Base-by-base conservation (phyloP, 768 basidiomycete genomes). In the Collybiopsis luxurians region DNA sequence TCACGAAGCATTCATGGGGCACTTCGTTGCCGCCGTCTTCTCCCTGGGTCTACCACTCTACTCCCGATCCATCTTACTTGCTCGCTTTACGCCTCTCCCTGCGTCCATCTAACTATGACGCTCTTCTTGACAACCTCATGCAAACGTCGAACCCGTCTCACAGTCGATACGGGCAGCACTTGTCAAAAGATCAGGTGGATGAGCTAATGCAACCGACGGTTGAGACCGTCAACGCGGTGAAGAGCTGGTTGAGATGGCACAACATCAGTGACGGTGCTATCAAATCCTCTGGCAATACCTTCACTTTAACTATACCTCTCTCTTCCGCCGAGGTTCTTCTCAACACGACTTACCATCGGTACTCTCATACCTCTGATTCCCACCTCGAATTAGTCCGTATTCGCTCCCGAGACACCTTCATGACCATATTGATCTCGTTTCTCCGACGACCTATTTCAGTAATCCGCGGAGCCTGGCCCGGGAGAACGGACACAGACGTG, bases 361-460 rank as follows among this genome's bases (percentile, higher is more conserved):
- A 19, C 39, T 3, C 52, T 79, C 74, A 73, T 76, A 60, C 80
- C 78, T 56, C 64, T 75, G 44, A 57, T 75, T 27, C 82, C 70
- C 66, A 66, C 63, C 9, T 71, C 80, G 59, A 59, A 43, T 61
- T 48, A 59, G 64, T 68, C 21, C 77, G 81, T 82, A 81, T 69
- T 77, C 74, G 59, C 69, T 81, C 17, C 80, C 81, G 0, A 74
- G 71, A 26, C 48, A 66, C 46, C 52, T 82, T 46, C 69, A 79
- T 52, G 65, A 64, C 12, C 79, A 81, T 60, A 60, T 81, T 48
- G 77, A 80, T 27, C 62, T 81, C 26, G 67, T 82, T 24, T 76
- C 79, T 39, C 80, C 81, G 0, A 81, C 80, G 2, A 82, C 78
- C 3, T 68, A 24, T 61, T 82, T 81, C 56, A 64, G 68, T 26